Evolutionary conservation across 768 basidiomycete species (phyloP), one percentile per base, ranked within the genome.

Genomic region (Sporobolomyces pararoseus): DNA sequence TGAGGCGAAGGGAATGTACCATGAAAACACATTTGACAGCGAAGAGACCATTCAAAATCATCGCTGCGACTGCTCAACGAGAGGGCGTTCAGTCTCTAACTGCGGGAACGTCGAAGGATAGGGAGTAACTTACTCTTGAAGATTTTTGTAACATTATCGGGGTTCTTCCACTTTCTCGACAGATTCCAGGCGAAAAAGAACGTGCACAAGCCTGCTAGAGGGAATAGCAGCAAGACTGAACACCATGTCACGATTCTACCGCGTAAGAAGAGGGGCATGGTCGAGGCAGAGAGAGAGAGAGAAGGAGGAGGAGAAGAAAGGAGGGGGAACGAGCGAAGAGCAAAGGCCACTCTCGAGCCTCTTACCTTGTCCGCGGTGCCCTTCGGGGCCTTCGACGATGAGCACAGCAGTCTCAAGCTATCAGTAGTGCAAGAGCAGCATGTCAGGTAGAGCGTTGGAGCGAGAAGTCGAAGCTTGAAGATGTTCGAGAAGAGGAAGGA

Each of bases 111-210:
- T n/a, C 44, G 49, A 39, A n/a, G 10, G 14, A 35, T 9, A 21
- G 34, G n/a, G n/a, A n/a, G n/a, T n/a, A 62, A 23, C 44, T 34
- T 16, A 65, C 59, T 70, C 29, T 53, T 47, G 31, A 70, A 62
- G 60, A 61, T 25, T 21, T 59, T 64, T 12, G 68, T 65, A 5
- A 60, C 16, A 6, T 3, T 52, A 16, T 52, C 47, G 23, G 69
- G 59, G 13, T 31, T 27, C 13, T 59, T 63, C 69, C 69, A 70
- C 16, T 34, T 10, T 12, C 64, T 42, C 3, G 27, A 16, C 25
- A 65, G 31, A 19, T 49, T 61, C 69, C 69, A 70, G 1, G 69
- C 64, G 47, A 65, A 65, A 53, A 57, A 57, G 69, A 65, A 70
- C 3, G 59, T 57, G 0, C 52, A 19, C 7, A 65, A 31, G 17